Conservation (phyloP, 352 stramenopile genomes). For the Poterioochromonas sp. region DNA sequence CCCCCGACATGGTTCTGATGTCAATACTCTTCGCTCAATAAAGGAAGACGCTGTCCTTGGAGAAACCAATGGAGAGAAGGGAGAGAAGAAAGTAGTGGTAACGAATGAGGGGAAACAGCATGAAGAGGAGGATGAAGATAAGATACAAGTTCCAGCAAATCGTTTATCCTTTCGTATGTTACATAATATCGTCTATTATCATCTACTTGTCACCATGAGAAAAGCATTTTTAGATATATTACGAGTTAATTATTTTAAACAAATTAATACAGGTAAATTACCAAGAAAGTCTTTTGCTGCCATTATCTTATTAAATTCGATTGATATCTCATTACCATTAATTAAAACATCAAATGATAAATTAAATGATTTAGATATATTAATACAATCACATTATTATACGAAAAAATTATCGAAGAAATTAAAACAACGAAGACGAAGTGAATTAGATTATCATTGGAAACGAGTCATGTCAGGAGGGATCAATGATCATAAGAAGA, state of each 20-base stretch:
- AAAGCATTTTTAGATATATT: neutral
- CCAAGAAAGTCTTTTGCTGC: neutral
- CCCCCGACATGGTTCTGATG: too few species aligned
- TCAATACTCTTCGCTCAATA: too few species aligned
- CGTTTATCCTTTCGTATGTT: too few species aligned
- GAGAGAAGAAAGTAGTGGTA: too few species aligned
- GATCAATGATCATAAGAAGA: neutral
- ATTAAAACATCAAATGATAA: neutral
- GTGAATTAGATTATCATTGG: neutral
- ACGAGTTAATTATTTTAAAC: constrained; percentile 14
- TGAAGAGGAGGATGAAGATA: neutral
- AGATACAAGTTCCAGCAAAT: too few species aligned
- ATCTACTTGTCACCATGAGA: neutral
- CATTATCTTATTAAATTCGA: constrained; percentile 7
- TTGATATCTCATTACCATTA: constrained; percentile 2
- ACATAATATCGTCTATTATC: too few species aligned
- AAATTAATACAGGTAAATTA: neutral
- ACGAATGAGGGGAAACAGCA: too few species aligned
- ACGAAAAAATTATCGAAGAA: neutral
- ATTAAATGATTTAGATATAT: neutral
- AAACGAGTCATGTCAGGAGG: neutral
- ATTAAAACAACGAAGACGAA: neutral
- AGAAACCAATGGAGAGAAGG: too few species aligned
- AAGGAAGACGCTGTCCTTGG: too few species aligned
- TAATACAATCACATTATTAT: neutral